A percentile compares a stretch with the other conserved stretches of the same genome.
phyloP scores from a whole-genome alignment of 441 rosid genomes.

The Manihot esculenta region DNA sequence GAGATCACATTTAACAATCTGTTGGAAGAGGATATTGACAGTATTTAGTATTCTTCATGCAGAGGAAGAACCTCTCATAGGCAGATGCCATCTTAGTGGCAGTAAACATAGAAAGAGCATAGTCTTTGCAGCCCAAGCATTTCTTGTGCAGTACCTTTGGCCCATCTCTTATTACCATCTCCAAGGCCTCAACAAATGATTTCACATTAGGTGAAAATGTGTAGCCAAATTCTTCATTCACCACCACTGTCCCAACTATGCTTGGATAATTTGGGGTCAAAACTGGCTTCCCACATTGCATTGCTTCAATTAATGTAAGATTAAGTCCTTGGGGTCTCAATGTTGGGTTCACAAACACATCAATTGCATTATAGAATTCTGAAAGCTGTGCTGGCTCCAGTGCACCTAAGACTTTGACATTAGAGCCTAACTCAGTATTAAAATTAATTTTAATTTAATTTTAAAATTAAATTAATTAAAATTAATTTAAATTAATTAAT shows the following conservation, averaged over 20 bases:
- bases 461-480: too few species aligned
- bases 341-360: slow-evolving; percentile 68
- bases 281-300: slow-evolving; percentile 70
- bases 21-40: slow-evolving; percentile 50
- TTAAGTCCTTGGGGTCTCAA: slow-evolving; percentile 74
- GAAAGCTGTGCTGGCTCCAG: slow-evolving; percentile 46
- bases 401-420: slow-evolving; percentile 55
- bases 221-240: slow-evolving; percentile 50
- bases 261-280: slow-evolving; percentile 68
- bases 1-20: slow-evolving; percentile 29
- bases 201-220: slow-evolving; percentile 67
- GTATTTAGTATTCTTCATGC: slow-evolving; percentile 54
- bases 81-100: slow-evolving; percentile 67
- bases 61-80: slow-evolving; percentile 69
- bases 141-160: slow-evolving; percentile 40
- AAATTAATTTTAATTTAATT: too few species aligned
- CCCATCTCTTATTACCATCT: slow-evolving; percentile 50
- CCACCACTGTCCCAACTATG: slow-evolving; percentile 64
- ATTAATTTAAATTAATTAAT: too few species aligned
- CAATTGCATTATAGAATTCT: slow-evolving; percentile 55
- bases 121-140: slow-evolving; percentile 46
- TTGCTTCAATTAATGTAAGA: slow-evolving; percentile 62
- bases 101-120: slow-evolving; percentile 56
- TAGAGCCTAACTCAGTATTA: slow-evolving; percentile 48
- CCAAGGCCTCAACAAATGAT: slow-evolving; percentile 59